Evolutionary conservation across 306 rosid species (phyloP), one percentile per base, ranked within the genome.

Genomic region (Heteromeles arbutifolia): DNA sequence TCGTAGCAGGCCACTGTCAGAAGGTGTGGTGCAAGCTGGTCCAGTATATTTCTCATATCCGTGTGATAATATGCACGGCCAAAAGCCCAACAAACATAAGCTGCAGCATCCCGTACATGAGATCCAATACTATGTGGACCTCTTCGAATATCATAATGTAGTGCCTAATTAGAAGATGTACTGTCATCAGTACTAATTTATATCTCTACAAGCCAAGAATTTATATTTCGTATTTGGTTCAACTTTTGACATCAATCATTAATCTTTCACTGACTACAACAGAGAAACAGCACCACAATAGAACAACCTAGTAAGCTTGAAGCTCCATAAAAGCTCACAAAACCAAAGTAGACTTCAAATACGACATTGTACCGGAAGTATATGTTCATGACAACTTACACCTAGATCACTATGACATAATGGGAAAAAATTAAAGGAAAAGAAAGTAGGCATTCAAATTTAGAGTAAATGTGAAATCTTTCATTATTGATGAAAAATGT

Each of bases 91-190:
- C 99, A 95, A 71, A 95, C 99, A 76, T 88, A 95, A 72, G 99
- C 96, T 66, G 97, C 96, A 80, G 99, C 96, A 81, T 95, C 99
- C 73, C 99, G 97, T 59, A 92, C 97, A 85, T 95, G 93, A 85
- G 99, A 90, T 52, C 99, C 99, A 78, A 90, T 96, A 86, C 99
- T 95, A 80, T 90, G 97, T 8, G 99, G 99, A 75, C 99, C 99
- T 86, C 99, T 89, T 62, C 99, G 93, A 83, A 95, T 88, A 87
- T 95, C 99, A 71, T 92, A 95, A 83, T 95, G 99, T 8, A 95
- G 79, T 34, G 97, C 99, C 99, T 95, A 82, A 76, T 74, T 44
- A 76, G 67, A 77, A 78, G 54, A 66, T 82, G 24, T 77, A 43
- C 56, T 43, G 70, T 78, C 44, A 79, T 75, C 70, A 91, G 82